Evolutionary conservation across 2,329 filamentous ascomycete species (phyloP).

Genomic region (Fusarium stilboides): DNA sequence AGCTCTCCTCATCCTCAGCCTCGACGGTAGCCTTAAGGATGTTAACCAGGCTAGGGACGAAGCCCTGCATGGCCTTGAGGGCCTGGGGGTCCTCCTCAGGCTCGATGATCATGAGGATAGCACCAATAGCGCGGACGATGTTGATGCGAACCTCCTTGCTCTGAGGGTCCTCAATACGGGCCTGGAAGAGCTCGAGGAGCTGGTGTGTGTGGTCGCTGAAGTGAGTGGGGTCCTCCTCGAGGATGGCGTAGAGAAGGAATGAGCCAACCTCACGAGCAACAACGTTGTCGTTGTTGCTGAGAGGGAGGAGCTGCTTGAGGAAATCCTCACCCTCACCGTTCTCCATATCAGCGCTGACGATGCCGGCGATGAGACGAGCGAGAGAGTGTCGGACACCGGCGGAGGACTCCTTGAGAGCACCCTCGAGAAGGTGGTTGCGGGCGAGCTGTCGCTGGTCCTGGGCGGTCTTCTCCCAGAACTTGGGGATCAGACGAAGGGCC

Average conservation of each 20-base stretch:
- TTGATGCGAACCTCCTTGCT: slow-evolving; percentile 95
- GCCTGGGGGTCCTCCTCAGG: slow-evolving; percentile 85
- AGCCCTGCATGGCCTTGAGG: slow-evolving; percentile 81
- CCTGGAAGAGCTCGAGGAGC: slow-evolving; percentile 86
- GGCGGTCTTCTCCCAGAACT: slow-evolving; percentile 86
- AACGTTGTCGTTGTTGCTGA: slow-evolving; percentile 81
- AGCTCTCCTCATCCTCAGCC: slow-evolving; percentile 85
- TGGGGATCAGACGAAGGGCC: slow-evolving; percentile 83
- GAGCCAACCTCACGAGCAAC: slow-evolving; percentile 90
- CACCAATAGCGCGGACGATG: slow-evolving; percentile 90
- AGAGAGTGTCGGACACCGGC: slow-evolving; percentile 86
- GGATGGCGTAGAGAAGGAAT: slow-evolving; percentile 92
- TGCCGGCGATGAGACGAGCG: slow-evolving; percentile 87
- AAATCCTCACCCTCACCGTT: slow-evolving; percentile 85
- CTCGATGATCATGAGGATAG: slow-evolving; percentile 88
- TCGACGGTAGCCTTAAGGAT: slow-evolving; percentile 89
- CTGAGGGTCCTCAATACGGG: slow-evolving; percentile 90
- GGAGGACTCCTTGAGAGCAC: slow-evolving; percentile 84
- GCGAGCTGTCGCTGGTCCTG: slow-evolving; percentile 84
- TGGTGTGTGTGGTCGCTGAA: slow-evolving; percentile 86
- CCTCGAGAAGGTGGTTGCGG: slow-evolving; percentile 86
- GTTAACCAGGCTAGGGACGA: slow-evolving; percentile 89
- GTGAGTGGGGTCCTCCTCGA: slow-evolving; percentile 88
- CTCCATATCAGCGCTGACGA: slow-evolving; percentile 86
- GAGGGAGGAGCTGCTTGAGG: slow-evolving; percentile 82